Evolutionary conservation across 257 asterid species (phyloP), one percentile per base, ranked within the genome.

Genomic region (Knoxia roxburghii): DNA sequence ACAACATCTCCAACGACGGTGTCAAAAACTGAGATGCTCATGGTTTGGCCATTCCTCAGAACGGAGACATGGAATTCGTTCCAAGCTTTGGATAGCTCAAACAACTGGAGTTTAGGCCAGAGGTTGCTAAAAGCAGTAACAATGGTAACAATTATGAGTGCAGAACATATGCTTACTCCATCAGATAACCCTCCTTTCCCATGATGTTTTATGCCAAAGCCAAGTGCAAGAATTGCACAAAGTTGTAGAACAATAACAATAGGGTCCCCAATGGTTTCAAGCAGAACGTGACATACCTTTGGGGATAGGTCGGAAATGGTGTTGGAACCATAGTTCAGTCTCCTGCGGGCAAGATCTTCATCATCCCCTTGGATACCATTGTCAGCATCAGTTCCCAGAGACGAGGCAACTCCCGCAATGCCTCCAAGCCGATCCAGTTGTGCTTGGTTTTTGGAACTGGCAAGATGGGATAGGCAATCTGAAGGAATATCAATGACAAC

Each of bases 121-220:
- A 79, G 72, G 58, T 86, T 81, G 73, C 89, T 78, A 23, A 35
- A 74, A 1, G 91, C 77, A 3, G 88, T 79, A 5, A 89, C 85
- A 0, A 65, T 72, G 13, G 81, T 81, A 23, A 85, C 94, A n/a
- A 86, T 68, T 65, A 84, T 78, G 60, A 84, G 82, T 0, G 89
- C 88, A 11, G 71, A 75, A 29, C 82, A 57, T 63, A 86, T 86
- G 78, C 85, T 80, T 4, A 83, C 87, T 1, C 96, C 96, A 69
- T 89, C 96, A 12, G 79, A 80, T 78, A 89, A 86, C 27, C 91
- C 95, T 52, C 75, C 75, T 0, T 32, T 24, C 0, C 95, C 96
- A 2, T 80, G 81, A 52, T 68, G 79, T 55, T 77, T 67, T 1
- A 84, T 43, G 0, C 95, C 95, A 40, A 84, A 84, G 24, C 82